Percentiles rank a stretch among this genome's conserved stretches.
Conservation (phyloP, 2,329 filamentous ascomycete genomes). For the Amauroascus verrucosus region DNA sequence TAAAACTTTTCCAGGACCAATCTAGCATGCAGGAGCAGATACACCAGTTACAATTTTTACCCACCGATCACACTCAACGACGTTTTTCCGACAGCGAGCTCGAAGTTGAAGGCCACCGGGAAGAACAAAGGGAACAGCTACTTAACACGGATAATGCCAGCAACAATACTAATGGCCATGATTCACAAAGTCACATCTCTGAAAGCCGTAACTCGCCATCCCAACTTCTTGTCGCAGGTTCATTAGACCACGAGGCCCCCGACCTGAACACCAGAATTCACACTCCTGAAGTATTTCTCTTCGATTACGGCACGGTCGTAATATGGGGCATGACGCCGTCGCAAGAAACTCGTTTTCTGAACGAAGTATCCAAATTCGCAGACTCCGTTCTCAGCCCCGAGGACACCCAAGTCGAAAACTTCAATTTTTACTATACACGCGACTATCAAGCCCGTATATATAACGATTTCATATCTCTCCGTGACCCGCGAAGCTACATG, state of each 20-base stretch:
- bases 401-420: constrained; percentile 89
- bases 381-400: constrained; percentile 77
- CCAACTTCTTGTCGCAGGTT: constrained; percentile 17
- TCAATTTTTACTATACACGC: constrained; percentile 98
- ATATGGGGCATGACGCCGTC: constrained; percentile 95
- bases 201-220: constrained; percentile 15
- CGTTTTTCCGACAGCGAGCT: constrained; percentile 55
- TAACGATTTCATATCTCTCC: constrained; percentile 94
- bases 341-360: constrained; percentile 82
- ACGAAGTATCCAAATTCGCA: constrained; percentile 91
- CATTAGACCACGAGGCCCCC: constrained; percentile 34
- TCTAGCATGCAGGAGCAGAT: constrained; percentile 3
- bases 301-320: constrained; percentile 94
- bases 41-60: background rate
- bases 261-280: constrained; percentile 84
- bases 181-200: constrained; percentile 24
- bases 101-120: constrained; percentile 51
- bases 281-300: constrained; percentile 89
- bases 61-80: constrained; percentile 15
- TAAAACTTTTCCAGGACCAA: constrained; percentile 15
- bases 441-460: constrained; percentile 98
- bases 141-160: constrained; percentile 48
- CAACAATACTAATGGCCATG: constrained; percentile 8
- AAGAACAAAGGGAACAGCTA: constrained; percentile 50
- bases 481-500: constrained; percentile 96